Base-by-base conservation (phyloP, 2,329 filamentous ascomycete species). In the Exserohilum rostratum region DNA sequence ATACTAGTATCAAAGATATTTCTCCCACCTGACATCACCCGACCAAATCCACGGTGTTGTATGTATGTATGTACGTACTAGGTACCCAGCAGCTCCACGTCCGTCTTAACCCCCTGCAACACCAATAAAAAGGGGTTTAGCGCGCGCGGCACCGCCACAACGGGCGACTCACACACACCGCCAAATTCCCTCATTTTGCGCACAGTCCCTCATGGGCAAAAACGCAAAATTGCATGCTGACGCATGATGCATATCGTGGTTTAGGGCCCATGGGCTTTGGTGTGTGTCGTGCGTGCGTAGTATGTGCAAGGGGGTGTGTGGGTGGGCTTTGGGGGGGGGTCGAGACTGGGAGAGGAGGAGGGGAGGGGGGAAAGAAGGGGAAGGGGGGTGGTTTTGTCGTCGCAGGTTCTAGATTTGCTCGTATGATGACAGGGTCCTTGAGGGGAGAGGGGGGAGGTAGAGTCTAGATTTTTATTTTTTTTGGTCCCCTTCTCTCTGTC, bases 121-220 rank as follows among this genome's bases (percentile, higher is more conserved):
- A 22, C 11, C 25, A 34, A 30, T n/a, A 30, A 2, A 18, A 34
- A 10, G 3, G 6, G 10, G 20, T 11, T 12, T 34, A 25, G 43
- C 20, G 43, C 9, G 13, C n/a, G n/a, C n/a, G 5, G 31, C 31
- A 42, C 44, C 43, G 44, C 43, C 50, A 53, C 50, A 29, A 20
- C 44, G 44, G 50, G 27, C 29, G 12, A 34, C 18, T 13, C 29
- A 34, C 25, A 6, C 15, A 20, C 38, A 30, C 12, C 3, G 17
- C 17, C 13, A 35, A 18, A 22, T 17, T 35, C 6, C 17, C 27
- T 12, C 25, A 11, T 13, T 13, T 13, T 15, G 39, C 48, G 58
- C 60, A 63, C 60, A 51, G 55, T 57, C 60, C 55, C 47, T 55
- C 50, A 63, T 61, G 50, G 58, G 39, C 44, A 63, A 62, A 48